Percentiles rank a stretch among this genome's conserved stretches.
These are phyloP conservation scores for Zygosaccharomyces bailii DNA, from an alignment of 805 yeast species.

Conservation along the genomic window DNA sequence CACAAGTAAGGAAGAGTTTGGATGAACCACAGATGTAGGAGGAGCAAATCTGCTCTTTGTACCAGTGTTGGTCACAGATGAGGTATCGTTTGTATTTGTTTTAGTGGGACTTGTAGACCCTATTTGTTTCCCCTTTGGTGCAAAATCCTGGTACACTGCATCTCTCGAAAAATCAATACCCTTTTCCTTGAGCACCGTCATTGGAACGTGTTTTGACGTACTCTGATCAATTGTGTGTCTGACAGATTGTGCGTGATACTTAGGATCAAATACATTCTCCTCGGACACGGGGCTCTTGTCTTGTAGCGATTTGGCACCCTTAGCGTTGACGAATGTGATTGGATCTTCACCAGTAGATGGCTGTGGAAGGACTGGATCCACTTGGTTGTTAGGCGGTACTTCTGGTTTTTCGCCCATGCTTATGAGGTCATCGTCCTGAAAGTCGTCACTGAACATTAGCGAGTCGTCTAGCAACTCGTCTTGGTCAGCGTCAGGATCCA, in stretches of 20 bases:
- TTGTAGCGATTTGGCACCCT: conserved; percentile 56
- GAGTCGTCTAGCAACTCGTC: conserved; percentile 51
- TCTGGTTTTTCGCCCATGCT: conserved; percentile 33
- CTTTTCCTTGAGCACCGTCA: conserved; percentile 25
- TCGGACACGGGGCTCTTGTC: conserved; percentile 40
- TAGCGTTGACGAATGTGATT: conserved; percentile 57
- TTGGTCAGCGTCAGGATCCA: conserved; percentile 13
- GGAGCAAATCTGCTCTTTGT: conserved; percentile 26
- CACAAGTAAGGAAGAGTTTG: conserved; percentile 17
- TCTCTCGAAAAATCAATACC: conserved; percentile 23
- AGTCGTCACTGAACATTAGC: conserved; percentile 49
- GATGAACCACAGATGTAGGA: conserved; percentile 27
- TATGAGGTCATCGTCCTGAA: conserved; percentile 39
- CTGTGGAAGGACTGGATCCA: conserved; percentile 6
- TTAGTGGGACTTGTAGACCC: background rate
- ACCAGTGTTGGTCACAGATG: background rate
- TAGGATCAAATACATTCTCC: conserved; percentile 51
- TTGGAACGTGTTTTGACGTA: conserved; percentile 57
- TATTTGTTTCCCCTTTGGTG: conserved; percentile 34
- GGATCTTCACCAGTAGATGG: conserved; percentile 6
- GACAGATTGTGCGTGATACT: conserved; percentile 53
- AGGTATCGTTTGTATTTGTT: background rate
- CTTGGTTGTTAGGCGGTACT: conserved; percentile 15
- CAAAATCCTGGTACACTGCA: conserved; percentile 29
- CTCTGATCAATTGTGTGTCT: conserved; percentile 64